Base-by-base conservation (phyloP, 306 rosid genomes). In the Chamaecrista fasciculata region DNA sequence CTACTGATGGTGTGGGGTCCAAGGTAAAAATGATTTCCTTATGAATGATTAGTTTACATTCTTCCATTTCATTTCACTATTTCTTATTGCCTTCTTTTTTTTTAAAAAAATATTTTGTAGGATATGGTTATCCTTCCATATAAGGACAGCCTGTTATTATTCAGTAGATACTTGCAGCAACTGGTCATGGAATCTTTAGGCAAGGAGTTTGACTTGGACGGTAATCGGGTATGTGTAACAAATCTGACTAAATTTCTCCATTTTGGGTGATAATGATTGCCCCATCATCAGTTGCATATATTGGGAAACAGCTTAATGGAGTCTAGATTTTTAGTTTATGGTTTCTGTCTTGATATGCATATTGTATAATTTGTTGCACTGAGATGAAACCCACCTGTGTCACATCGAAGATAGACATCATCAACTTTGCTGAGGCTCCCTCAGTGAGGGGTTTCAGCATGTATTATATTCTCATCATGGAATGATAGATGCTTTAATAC, bases 61-160 rank as follows among this genome's bases (percentile, higher is more conserved):
- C 60, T 71, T 66, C 25, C 44, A 14, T 65, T 49, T 49, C 51
- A 53, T 51, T 71, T 62, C 40, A 39, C 51, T 52, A 8, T 69
- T 61, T 56, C 71, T 76, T 56, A 70, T 66, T 42, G 61, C 31
- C 65, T 40, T 37, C 75, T 74, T 59, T 4, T 28, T 16, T 15
- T 57, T 31, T 57, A n/a, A n/a, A n/a, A n/a, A n/a, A n/a, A 9
- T 28, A 59, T 66, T 74, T 21, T 34, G 42, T 69, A 94, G 99
- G 99, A 94, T 85, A 94, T 94, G 99, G 99, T 94, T 39, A 91
- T 94, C 60, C 99, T 94, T 77, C 99, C 99, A 24, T 94, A 94
- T 70, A 94, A 94, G 82, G 99, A 94, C 70, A 89, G 96, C 84
- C 76, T 94, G 58, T 66, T 94, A 76, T 81, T 94, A 74, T 91